Evolutionary conservation across 164 flowering plant species (phyloP), one percentile per base, ranked within the genome.

Genomic region (Santalum album): DNA sequence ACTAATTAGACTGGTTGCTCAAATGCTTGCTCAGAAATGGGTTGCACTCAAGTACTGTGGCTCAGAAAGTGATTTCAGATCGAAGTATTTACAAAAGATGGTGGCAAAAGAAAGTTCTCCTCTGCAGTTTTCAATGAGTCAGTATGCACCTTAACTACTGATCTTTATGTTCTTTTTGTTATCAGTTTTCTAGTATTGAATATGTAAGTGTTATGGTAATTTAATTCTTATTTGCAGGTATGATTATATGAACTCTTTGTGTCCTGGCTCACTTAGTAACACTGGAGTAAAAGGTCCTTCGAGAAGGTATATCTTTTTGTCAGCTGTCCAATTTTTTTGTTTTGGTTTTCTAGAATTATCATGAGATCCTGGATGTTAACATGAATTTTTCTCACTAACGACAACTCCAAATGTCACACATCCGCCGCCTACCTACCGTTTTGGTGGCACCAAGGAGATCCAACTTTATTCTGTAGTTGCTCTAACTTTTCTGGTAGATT

Each of bases 41-140:
- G 51, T 85, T 62, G 70, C 79, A 35, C 87, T 84, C 25, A 76
- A 73, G 61, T 90, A 80, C 67, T 78, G 78, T 73, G 66, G 76
- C 35, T 56, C 71, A 17, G 65, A 59, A 57, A 81, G 79, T 72
- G 74, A 68, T 21, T 40, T 64, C 18, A 72, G 88, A 44, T 47
- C 61, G 7, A 63, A 24, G 51, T 83, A 75, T 62, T 59, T 71
- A 15, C 64, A 70, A 56, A 78, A 71, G 54, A 71, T 87, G 95
- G 68, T 63, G 66, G 60, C 72, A 24, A 53, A 65, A 58, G 76
- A 81, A 50, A 55, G 53, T 48, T 59, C 76, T 62, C 71, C 68
- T 17, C 58, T 87, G 19, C 64, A 63, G 11, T 85, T 90, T 62
- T 61, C 78, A 27, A 77, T 87, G 90, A 75, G 54, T 77, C 74